Evolutionary conservation across 31 red algal species (phyloP).

Genomic region (Asparagopsis taxiformis): DNA sequence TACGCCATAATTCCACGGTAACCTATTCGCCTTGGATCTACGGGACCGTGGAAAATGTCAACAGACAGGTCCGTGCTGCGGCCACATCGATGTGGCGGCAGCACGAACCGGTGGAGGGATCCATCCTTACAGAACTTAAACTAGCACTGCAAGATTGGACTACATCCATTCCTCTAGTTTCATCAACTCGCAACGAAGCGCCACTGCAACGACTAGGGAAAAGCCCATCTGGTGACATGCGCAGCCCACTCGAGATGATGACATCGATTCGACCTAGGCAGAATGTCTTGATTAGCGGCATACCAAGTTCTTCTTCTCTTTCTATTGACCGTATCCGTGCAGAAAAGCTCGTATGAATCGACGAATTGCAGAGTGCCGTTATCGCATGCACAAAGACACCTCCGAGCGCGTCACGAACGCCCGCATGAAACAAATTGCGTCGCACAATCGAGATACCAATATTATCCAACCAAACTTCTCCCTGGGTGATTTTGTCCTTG

Average conservation of each 20-base stretch:
- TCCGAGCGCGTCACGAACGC: background rate
- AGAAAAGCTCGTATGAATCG: too few relatives aligned
- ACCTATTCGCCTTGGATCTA: constrained; percentile 2
- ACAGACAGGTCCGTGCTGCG: background rate
- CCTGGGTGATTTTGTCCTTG: constrained; percentile 37
- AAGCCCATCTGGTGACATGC: background rate
- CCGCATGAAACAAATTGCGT: background rate
- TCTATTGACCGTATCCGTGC: too few relatives aligned
- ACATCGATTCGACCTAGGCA: background rate
- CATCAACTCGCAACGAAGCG: background rate
- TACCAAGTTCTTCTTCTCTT: too few relatives aligned
- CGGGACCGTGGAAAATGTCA: background rate
- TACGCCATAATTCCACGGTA: background rate
- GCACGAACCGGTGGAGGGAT: too few relatives aligned
- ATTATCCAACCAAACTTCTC: constrained; percentile 8
- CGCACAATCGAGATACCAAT: constrained; percentile 19
- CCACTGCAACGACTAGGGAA: background rate
- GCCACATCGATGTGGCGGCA: background rate
- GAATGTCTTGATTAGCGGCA: too few relatives aligned
- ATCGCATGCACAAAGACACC: constrained; percentile 14
- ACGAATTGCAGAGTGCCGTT: too few relatives aligned
- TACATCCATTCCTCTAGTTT: background rate
- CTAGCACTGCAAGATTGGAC: constrained; percentile 1
- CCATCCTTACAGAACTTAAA: background rate
- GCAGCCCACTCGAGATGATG: background rate